Base-by-base conservation (phyloP, 2,329 filamentous ascomycete genomes). In the Fonsecaea pedrosoi region DNA sequence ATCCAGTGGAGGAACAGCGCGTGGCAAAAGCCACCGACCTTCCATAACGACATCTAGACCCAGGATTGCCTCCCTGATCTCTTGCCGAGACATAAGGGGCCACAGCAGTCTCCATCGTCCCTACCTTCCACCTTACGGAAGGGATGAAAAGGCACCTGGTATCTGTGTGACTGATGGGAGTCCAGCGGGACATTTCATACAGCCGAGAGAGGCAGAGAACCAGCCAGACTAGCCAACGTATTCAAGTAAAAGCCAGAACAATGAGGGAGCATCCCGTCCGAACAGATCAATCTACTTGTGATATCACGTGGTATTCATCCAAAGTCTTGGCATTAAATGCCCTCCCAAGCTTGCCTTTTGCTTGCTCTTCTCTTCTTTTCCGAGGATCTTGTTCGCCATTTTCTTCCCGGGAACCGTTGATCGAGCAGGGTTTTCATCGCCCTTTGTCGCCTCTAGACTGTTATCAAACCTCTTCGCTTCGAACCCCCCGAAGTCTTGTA, bases 1-100 rank as follows among this genome's bases (percentile, higher is more conserved):
- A 64, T 66, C 12, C 65, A 57, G n/a, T 71, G 72, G 56, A 70
- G 75, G 21, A 60, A 66, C 3, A 68, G 57, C 18, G 15, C 53
- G 13, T 68, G 66, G 66, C 66, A 68, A 59, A 59, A 55, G 58
- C 66, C 66, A 32, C 66, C 66, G 34, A 63, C 65, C 1, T 67
- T 67, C 40, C 60, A 67, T 25, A 64, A 64, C 50, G 65, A 67
- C 42, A 54, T 64, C 56, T 64, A 60, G 57, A 25, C 21, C 1
- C 45, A 25, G 18, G 21, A 13, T 25, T 12, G 18, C 21, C 25
- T 25, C 45, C 18, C 5, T 21, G 12, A 40, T 25, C 9, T 13
- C 45, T 21, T 30, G 21, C 12, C 18, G 45, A 50, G n/a, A 30
- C 45, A 2, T 5, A 13, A 50, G n/a, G 18, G 40, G 18, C 5